A percentile compares a stretch with the other conserved stretches of the same genome.
Conservation (phyloP, 805 yeast genomes). For the Candida succiphila region DNA sequence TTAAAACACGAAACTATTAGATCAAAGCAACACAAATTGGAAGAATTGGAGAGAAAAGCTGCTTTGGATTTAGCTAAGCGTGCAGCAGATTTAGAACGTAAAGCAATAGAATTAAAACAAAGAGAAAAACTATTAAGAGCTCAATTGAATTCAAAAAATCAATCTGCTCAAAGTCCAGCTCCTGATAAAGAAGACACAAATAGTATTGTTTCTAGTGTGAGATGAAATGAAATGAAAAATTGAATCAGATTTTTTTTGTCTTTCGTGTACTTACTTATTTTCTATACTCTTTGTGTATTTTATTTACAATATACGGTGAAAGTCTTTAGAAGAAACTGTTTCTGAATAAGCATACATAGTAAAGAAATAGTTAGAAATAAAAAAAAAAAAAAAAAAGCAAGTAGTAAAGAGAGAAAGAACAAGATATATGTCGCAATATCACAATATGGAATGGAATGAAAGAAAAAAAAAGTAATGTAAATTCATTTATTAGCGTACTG, state of each 20-base stretch:
- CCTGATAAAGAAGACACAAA: background rate
- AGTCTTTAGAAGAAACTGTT: too few relatives aligned
- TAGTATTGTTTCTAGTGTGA: background rate
- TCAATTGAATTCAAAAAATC: constrained; percentile 15
- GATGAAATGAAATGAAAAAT: too few relatives aligned
- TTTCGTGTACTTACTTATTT: too few relatives aligned
- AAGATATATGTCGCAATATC: background rate
- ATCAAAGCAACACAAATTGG: constrained; percentile 69
- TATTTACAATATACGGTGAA: too few relatives aligned
- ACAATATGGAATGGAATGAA: background rate
- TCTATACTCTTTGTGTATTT: too few relatives aligned
- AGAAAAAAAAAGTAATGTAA: background rate
- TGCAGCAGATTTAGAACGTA: constrained; percentile 68
- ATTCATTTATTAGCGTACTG: too few relatives aligned
- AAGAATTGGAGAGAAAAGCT: constrained; percentile 68
- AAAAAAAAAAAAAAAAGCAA: background rate
- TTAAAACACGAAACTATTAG: constrained; percentile 66
- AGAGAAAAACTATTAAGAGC: constrained; percentile 49
- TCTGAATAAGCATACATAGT: background rate
- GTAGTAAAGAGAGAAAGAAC: background rate
- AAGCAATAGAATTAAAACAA: constrained; percentile 61
- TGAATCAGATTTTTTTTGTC: too few relatives aligned
- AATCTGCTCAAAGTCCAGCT: background rate
- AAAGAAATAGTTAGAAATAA: background rate
- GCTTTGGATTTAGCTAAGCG: constrained; percentile 64